phyloP scores from a whole-genome alignment of 768 basidiomycete genomes.

The Kwoniella newhampshirensis region DNA sequence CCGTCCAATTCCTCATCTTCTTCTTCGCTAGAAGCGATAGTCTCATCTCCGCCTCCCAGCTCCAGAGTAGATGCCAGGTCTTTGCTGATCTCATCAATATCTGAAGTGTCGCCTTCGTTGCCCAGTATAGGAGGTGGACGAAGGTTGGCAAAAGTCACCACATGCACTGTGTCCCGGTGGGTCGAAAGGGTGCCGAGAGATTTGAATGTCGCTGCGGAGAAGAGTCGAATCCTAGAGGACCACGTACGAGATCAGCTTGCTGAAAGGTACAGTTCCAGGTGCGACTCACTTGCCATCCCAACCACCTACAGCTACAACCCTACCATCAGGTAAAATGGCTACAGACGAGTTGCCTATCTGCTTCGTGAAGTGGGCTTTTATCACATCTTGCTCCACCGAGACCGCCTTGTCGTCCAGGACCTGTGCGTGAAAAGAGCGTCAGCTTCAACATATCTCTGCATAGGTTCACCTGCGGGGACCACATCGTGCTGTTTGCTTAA shows the following conservation, averaged over 20 bases:
- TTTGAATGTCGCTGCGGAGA: conserved; percentile 76
- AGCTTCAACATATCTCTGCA: too few relatives aligned
- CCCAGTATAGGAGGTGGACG: not conserved
- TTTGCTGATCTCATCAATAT: not conserved
- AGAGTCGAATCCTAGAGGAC: conserved; percentile 68
- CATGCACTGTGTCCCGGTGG: conserved; percentile 76
- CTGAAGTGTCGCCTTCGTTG: conserved; percentile 1
- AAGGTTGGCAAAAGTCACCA: conserved; percentile 65
- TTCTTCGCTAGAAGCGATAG: conserved; percentile 61
- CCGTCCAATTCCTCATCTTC: conserved; percentile 56
- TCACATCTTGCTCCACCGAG: conserved; percentile 42
- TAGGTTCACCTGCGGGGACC: too few relatives aligned
- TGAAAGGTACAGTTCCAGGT: not conserved
- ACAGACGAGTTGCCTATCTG: conserved; percentile 76
- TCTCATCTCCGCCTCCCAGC: conserved; percentile 58
- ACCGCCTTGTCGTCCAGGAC: not conserved
- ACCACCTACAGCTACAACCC: conserved; percentile 81
- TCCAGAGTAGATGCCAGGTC: conserved; percentile 43
- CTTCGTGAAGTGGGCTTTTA: conserved; percentile 63
- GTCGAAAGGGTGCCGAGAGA: conserved; percentile 78
- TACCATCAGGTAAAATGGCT: conserved; percentile 71
- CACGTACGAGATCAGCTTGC: not conserved
- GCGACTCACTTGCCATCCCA: conserved; percentile 85
- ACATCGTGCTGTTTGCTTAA: too few relatives aligned
- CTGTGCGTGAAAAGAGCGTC: not conserved